A percentile compares a stretch with the other conserved stretches of the same genome.
These are phyloP conservation scores for Aureobasidium leucospermi DNA, from an alignment of 2,329 filamentous ascomycete species.

Conservation along the genomic window DNA sequence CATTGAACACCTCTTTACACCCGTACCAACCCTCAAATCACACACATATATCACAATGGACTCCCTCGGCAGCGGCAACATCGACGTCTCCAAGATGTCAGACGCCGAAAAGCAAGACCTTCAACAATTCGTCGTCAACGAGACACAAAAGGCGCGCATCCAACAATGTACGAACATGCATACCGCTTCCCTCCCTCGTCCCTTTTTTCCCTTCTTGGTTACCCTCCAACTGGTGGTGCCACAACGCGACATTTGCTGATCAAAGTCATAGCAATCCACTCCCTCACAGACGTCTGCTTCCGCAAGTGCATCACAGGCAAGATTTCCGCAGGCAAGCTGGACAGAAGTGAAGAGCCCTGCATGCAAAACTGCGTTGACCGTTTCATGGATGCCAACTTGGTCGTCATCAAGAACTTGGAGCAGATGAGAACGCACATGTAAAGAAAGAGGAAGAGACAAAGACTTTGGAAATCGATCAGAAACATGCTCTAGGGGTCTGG, in stretches of 20 bases:
- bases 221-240: not conserved
- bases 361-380: conserved; percentile 89
- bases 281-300: conserved; percentile 76
- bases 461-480: not conserved
- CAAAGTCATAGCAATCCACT: conserved; percentile 47
- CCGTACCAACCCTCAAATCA: not conserved
- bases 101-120: conserved; percentile 81
- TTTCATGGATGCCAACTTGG: conserved; percentile 80
- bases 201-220: not conserved
- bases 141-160: conserved; percentile 77
- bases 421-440: conserved; percentile 39
- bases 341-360: conserved; percentile 72
- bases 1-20: not conserved
- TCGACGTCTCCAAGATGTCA: conserved; percentile 68
- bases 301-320: conserved; percentile 79
- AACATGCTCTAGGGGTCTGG: not conserved
- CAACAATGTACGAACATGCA: conserved; percentile 32
- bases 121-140: conserved; percentile 74
- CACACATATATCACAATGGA: conserved; percentile 19
- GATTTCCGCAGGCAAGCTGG: conserved; percentile 65
- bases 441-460: not conserved
- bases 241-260: not conserved
- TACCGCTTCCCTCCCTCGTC: not conserved
- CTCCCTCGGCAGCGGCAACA: conserved; percentile 34
- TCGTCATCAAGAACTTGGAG: conserved; percentile 80